These are phyloP conservation scores for Haplographium delicatum DNA, from an alignment of 495 filamentous ascomycete genomes.

Conservation along the genomic window DNA sequence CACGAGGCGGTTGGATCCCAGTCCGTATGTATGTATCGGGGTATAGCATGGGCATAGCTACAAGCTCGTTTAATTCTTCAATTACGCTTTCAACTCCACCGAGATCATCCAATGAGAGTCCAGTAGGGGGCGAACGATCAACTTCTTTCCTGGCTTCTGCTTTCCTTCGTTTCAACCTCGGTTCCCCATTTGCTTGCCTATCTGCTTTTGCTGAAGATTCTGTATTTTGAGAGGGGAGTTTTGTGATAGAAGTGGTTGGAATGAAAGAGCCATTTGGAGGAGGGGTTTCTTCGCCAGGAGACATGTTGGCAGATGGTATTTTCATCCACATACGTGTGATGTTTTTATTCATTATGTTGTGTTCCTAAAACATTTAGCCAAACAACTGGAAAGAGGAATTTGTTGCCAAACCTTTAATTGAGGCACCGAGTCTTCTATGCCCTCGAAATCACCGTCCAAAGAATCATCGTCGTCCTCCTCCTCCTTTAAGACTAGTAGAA, in stretches of 20 bases:
- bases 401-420: slow-evolving; percentile 17
- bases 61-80: slow-evolving; percentile 67
- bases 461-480: slow-evolving; percentile 55
- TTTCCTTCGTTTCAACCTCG: slow-evolving; percentile 61
- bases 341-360: slow-evolving; percentile 70
- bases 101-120: slow-evolving; percentile 72
- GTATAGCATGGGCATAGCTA: slow-evolving; percentile 71
- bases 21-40: slow-evolving; percentile 57
- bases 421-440: slow-evolving; percentile 41
- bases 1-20: slow-evolving; percentile 74
- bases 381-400: too few species aligned
- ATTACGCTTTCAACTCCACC: slow-evolving; percentile 83
- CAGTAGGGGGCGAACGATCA: slow-evolving; percentile 67
- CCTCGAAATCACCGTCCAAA: slow-evolving; percentile 62
- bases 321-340: slow-evolving; percentile 66
- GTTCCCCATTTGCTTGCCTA: slow-evolving; percentile 60
- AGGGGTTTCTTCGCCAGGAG: slow-evolving; percentile 18
- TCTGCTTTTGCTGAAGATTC: slow-evolving; percentile 25
- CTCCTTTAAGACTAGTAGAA: slow-evolving; percentile 66
- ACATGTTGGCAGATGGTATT: slow-evolving; percentile 32
- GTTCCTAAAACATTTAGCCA: slow-evolving; percentile 37
- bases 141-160: slow-evolving; percentile 38
- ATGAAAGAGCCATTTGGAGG: slow-evolving; percentile 17
- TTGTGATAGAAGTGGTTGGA: slow-evolving; percentile 18
- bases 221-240: slow-evolving; percentile 26